phyloP scores from a whole-genome alignment of 805 yeast genomes.

The Pichia exigua region DNA sequence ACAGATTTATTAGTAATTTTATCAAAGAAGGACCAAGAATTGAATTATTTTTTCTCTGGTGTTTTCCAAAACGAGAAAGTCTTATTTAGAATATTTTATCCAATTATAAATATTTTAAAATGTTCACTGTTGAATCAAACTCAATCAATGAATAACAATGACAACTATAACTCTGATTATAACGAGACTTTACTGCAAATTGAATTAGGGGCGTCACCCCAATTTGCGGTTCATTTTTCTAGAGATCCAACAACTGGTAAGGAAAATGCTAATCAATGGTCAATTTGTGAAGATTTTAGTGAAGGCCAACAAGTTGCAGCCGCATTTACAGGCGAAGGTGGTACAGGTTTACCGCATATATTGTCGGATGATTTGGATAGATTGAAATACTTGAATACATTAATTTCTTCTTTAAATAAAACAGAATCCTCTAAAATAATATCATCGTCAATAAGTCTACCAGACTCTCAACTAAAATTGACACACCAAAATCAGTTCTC shows the following conservation, averaged over 20 bases:
- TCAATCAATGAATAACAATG: constrained; percentile 17
- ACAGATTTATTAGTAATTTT: constrained; percentile 67
- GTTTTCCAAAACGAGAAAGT: constrained; percentile 60
- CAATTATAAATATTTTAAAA: constrained; percentile 50
- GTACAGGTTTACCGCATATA: constrained; percentile 60
- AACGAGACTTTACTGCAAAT: constrained; percentile 32
- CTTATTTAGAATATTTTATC: constrained; percentile 64
- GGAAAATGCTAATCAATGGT: constrained; percentile 58
- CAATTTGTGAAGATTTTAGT: constrained; percentile 75
- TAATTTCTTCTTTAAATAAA: constrained; percentile 25
- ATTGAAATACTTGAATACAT: constrained; percentile 28
- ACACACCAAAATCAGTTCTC: constrained; percentile 3
- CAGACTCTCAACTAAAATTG: constrained; percentile 3
- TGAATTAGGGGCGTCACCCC: constrained; percentile 48
- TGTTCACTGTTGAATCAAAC: constrained; percentile 46
- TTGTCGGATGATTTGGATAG: constrained; percentile 44
- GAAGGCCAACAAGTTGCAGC: constrained; percentile 75
- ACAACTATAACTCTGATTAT: constrained; percentile 21
- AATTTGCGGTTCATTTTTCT: constrained; percentile 69
- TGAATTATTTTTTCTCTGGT: constrained; percentile 74
- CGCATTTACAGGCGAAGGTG: constrained; percentile 53
- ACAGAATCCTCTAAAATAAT: constrained; percentile 13
- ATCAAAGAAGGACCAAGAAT: constrained; percentile 61
- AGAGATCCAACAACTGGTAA: constrained; percentile 39
- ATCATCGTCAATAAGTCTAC: constrained; percentile 25